Evolutionary conservation across 129 eudicot species (phyloP), one percentile per base, ranked within the genome.

Genomic region (Smallanthus sonchifolius): DNA sequence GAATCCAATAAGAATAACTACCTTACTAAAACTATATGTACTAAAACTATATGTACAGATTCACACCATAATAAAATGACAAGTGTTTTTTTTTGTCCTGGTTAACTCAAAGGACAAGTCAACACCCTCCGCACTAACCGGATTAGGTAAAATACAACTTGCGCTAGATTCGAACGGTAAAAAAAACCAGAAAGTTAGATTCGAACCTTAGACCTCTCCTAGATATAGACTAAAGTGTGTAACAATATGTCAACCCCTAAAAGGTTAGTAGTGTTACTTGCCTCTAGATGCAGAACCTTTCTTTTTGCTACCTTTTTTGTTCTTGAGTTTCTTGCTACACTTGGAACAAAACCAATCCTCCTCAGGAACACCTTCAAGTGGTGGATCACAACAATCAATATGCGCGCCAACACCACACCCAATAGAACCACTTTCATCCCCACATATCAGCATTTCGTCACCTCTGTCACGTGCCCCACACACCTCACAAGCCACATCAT

Each of bases 341-440:
- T 62, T 79, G 4, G 84, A 73, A 69, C 99, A 95, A 70, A 83
- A 95, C 99, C 99, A 95, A 62, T 95, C 96, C 49, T 85, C 92
- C 35, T 82, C 85, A 0, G 99, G 99, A 28, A 91, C 81, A 47
- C 72, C 69, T 11, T 76, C 86, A 59, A 95, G 79, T 1, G 97
- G 97, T 55, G 97, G 99, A 85, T 95, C 88, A 78, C 86, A 83
- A 70, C 97, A 91, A 73, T 88, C 96, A 3, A 91, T 70, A 70
- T 91, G 97, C 5, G 77, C 73, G 35, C 97, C 97, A 57, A 74
- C 73, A 7, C 97, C 96, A 74, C 99, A 95, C 6, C 99, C 99
- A 8, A 3, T 39, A 0, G 78, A 68, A 49, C 96, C 92, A 14
- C 82, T 82, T 55, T 88, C 97, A 70, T 87, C 82, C 3, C 96